Percentiles rank a stretch among this genome's conserved stretches.
Evolutionary conservation across 345 rosid genomes (phyloP).

Genomic region (Populus pruinosa): DNA sequence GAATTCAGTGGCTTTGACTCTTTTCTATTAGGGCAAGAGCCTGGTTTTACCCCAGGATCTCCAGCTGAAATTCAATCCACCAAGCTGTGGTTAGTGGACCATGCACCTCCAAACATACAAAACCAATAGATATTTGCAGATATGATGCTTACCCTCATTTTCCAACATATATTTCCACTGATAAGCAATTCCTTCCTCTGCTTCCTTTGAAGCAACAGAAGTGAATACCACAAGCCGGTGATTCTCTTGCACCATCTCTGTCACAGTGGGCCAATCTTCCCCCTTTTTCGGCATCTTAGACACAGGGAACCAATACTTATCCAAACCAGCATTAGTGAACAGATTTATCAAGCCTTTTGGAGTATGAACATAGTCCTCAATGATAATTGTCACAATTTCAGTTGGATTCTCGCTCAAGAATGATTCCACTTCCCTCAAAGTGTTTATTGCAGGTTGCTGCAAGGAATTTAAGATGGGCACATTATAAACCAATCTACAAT

Average conservation of each 20-base stretch:
- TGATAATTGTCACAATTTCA: conserved; percentile 83
- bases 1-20: conserved; percentile 72
- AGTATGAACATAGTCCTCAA: conserved; percentile 88
- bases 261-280: conserved; percentile 93
- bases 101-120: background rate
- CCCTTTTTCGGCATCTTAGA: conserved; percentile 90
- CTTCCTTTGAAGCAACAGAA: conserved; percentile 87
- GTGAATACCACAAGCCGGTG: conserved; percentile 85
- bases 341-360: conserved; percentile 76
- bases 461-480: conserved; percentile 15
- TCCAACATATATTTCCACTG: conserved; percentile 94
- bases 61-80: conserved; percentile 64
- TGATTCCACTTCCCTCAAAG: conserved; percentile 82
- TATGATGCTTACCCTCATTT: conserved; percentile 62
- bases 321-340: conserved; percentile 74
- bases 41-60: conserved; percentile 82
- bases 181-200: conserved; percentile 94
- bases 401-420: conserved; percentile 74
- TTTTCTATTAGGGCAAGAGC: conserved; percentile 87
- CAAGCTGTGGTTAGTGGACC: conserved; percentile 9
- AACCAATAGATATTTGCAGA: background rate
- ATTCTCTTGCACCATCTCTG: conserved; percentile 83
- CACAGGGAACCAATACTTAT: conserved; percentile 81
- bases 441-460: conserved; percentile 91
- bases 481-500: conserved; percentile 2